Evolutionary conservation across 176 grass and related monocot genomes (phyloP), one percentile per base, ranked within the genome.

Genomic region (Alopecurus myosuroides): DNA sequence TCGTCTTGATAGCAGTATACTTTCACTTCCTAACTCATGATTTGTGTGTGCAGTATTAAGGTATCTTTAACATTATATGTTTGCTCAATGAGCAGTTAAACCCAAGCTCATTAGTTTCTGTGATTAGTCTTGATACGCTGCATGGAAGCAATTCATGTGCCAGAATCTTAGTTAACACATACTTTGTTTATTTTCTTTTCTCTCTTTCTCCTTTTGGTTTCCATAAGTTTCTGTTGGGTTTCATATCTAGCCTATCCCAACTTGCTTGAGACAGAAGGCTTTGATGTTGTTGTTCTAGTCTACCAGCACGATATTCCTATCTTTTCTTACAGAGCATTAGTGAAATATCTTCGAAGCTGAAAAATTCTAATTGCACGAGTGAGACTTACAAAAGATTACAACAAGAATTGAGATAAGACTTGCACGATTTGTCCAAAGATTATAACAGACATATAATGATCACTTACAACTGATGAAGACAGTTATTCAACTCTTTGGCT

Each of bases 391-490:
- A 36, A 29, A 56, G 55, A 4, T n/a, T 82, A 0, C 40, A 89
- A 63, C 18, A 60, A 70, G 4, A 82, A 53, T 6, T 5, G 25
- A 77, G 19, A 46, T 77, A 18, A 4, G n/a, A 53, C 14, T 22
- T 63, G 73, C 53, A 86, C 61, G 33, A 61, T 22, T 45, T 84
- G 11, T 84, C 66, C 34, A 82, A 22, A 77, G 53, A 78, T 74
- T 28, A 53, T 9, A n/a, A 34, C 45, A 39, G 33, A 11, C 39
- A 83, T 66, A 53, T 39, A 86, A 48, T 48, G 23, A 44, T 42
- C 31, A 91, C 91, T 84, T 92, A 96, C 93, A 89, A 94, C 75
- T 96, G 97, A 90, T 96, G 97, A 90, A 99, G 97, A 90, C 97
- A 99, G 70, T 89, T 78, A 69, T 99, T 96, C 89, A 99, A 89